phyloP scores from a whole-genome alignment of 2,329 filamentous ascomycete species.

The Colletotrichum abscissum region DNA sequence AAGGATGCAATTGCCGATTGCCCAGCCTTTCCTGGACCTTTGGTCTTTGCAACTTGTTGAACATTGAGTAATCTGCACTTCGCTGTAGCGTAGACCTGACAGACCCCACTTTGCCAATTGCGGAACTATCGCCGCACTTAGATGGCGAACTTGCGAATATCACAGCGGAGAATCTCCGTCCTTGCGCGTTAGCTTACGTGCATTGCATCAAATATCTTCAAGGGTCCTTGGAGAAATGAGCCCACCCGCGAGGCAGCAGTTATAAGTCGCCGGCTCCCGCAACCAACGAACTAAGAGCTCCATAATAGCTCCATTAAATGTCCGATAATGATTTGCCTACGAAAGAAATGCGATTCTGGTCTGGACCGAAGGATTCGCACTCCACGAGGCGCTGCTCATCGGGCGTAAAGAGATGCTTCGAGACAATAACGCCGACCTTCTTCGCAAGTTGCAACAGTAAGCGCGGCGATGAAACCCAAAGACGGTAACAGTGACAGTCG shows the following conservation, averaged over 20 bases:
- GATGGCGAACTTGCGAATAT: neutral
- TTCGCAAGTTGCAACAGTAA: neutral
- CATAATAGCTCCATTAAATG: slow-evolving; percentile 22
- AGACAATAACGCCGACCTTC: neutral
- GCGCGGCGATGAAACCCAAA: neutral
- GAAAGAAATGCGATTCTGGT: neutral
- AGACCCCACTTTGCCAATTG: neutral
- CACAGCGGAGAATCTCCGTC: neutral
- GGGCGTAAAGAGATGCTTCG: neutral
- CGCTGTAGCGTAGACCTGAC: neutral
- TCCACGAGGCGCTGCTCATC: neutral
- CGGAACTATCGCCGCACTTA: slow-evolving; percentile 24
- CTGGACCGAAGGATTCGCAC: neutral
- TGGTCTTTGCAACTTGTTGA: neutral
- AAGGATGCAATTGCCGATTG: neutral
- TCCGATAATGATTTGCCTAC: slow-evolving; percentile 6
- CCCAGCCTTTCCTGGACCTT: neutral
- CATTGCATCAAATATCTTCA: neutral
- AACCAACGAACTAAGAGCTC: neutral
- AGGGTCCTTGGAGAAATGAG: neutral
- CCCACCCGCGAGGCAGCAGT: neutral
- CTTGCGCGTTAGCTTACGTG: neutral
- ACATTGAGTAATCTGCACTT: neutral
- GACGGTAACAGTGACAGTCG: neutral
- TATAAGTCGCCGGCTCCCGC: neutral